Evolutionary conservation across 768 basidiomycete genomes (phyloP).

Genomic region (Myochromella boudieri): DNA sequence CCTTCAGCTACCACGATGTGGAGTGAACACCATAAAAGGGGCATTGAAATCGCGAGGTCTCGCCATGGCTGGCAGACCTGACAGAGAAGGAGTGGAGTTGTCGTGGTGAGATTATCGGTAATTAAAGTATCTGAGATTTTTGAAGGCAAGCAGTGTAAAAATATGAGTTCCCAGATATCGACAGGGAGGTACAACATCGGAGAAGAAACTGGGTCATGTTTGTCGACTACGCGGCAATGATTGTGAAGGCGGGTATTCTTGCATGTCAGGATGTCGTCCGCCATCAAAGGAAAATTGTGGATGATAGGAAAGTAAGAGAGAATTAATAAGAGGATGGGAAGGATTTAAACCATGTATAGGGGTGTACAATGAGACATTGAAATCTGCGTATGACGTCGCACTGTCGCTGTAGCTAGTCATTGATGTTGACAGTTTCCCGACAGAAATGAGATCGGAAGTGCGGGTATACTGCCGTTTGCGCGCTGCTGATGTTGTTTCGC

Average conservation of each 20-base stretch:
- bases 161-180: constrained; percentile 32
- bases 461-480: too few species aligned
- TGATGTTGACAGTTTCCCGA: too few species aligned
- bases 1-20: constrained; percentile 29
- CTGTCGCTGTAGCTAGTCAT: too few species aligned
- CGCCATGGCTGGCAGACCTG: constrained; percentile 45
- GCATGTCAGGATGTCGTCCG: background rate
- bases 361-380: too few species aligned
- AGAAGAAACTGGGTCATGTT: background rate
- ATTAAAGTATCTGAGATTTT: background rate
- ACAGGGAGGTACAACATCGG: constrained; percentile 20
- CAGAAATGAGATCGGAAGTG: too few species aligned
- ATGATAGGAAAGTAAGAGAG: too few species aligned
- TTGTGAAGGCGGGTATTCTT: background rate
- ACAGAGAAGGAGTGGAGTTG: constrained; percentile 36
- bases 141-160: constrained; percentile 25
- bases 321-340: too few species aligned
- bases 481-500: too few species aligned
- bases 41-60: constrained; percentile 32
- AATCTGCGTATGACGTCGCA: too few species aligned
- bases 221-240: constrained; percentile 1
- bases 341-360: too few species aligned
- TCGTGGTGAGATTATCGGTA: constrained; percentile 8
- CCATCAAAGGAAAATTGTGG: constrained; percentile 3
- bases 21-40: constrained; percentile 40